Evolutionary conservation across 352 stramenopile genomes (phyloP), one percentile per base, ranked within the genome.

Genomic region (Pythium vanterpoolii): DNA sequence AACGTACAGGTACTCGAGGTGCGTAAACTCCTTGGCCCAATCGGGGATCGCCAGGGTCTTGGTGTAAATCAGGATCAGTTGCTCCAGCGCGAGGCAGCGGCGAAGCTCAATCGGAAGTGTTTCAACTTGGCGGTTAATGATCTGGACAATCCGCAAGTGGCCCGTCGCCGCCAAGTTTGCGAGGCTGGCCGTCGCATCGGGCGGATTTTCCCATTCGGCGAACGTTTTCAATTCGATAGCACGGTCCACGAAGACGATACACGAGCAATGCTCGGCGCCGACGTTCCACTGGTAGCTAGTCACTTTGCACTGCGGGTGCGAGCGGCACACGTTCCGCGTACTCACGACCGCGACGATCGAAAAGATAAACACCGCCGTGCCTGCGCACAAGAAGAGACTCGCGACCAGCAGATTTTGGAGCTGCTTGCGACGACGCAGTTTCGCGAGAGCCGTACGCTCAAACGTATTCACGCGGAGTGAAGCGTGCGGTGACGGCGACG

Each of bases 11-110:
- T 60, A 60, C 33, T 60, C 49, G 26, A 60, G 50, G 18, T 45
- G 19, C 10, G 18, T 30, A 16, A 59, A 60, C 49, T 55, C 49
- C 5, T 44, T 55, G 14, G 58, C 50, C 67, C 67, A 74, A 13
- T 53, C 34, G 5, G 67, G 62, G 34, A 74, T 46, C 13, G 3
- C 11, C n/a, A 46, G 19, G 8, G 54, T 68, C 23, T 66, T 66
- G 16, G 67, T 66, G 50, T 71, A 71, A 16, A 74, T 60, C 27
- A 74, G 21, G 23, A 69, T 76, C 42, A 73, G 34, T 38, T 73
- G 62, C 5, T 69, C 54, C 9, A 73, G 23, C 7, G 53, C 13
- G 4, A 45, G 19, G 36, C 66, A 68, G 3, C 36, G 28, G 5
- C 52, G 56, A 2, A 73, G 53, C 24, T 69, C 61, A 6, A 38